Conservation (phyloP, 108 stramenopile species). For the Cyclotella atomus region DNA sequence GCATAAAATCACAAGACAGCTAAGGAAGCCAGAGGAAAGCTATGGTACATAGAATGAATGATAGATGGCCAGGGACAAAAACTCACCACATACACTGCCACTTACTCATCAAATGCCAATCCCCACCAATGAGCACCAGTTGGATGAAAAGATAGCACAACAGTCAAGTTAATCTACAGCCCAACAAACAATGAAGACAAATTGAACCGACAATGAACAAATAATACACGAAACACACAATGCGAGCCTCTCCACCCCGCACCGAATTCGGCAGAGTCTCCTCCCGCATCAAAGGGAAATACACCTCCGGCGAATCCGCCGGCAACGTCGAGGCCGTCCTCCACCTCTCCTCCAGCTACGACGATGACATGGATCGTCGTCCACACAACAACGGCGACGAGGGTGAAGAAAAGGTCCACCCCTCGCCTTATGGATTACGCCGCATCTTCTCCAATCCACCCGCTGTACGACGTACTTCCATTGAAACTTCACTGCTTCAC, state of each 20-base stretch:
- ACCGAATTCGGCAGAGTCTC: constrained; percentile 3
- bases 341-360: neutral
- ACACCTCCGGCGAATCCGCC: neutral
- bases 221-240: neutral
- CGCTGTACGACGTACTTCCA: neutral
- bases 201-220: neutral
- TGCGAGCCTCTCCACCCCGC: neutral
- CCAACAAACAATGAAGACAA: neutral
- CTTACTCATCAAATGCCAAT: too few relatives aligned
- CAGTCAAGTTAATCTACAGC: too few relatives aligned
- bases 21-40: too few relatives aligned
- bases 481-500: neutral
- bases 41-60: too few relatives aligned
- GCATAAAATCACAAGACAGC: too few relatives aligned
- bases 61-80: too few relatives aligned
- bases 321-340: constrained; percentile 15
- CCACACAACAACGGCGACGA: neutral
- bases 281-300: constrained; percentile 6
- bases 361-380: neutral
- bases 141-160: too few relatives aligned
- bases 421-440: neutral
- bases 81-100: too few relatives aligned
- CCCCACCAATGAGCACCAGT: too few relatives aligned
- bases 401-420: neutral
- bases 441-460: neutral